Percentiles rank a stretch among this genome's conserved stretches.
phyloP scores from a whole-genome alignment of 2,329 filamentous ascomycete species.

The Sclerotinia trifoliorum region DNA sequence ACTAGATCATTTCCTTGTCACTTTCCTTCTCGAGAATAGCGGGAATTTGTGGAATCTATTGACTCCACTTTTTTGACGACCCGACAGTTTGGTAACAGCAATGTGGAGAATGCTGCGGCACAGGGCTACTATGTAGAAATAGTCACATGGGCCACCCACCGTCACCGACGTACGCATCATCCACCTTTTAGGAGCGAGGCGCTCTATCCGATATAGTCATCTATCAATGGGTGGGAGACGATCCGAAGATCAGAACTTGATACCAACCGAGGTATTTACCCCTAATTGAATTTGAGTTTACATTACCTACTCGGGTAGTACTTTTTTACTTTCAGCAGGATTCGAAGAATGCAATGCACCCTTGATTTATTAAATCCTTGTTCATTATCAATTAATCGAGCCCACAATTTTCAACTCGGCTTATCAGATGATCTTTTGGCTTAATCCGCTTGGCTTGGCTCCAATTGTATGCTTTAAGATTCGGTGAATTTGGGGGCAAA shows the following conservation, averaged over 20 bases:
- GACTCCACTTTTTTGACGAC: slow-evolving; percentile 13
- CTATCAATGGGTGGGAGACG: not conserved
- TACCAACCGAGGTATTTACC: not conserved
- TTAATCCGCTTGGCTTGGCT: not conserved
- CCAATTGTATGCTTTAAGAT: not conserved
- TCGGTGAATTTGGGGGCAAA: too few species aligned
- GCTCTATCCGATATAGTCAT: slow-evolving; percentile 2
- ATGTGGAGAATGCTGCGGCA: slow-evolving; percentile 11
- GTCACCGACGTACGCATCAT: not conserved
- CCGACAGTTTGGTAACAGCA: slow-evolving; percentile 10
- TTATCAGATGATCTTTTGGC: not conserved
- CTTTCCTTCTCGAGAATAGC: slow-evolving; percentile 13
- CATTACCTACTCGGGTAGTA: not conserved
- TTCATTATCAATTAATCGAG: not conserved
- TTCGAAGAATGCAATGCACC: not conserved
- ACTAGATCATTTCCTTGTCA: not conserved
- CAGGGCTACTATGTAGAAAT: slow-evolving; percentile 6
- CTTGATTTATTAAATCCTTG: not conserved
- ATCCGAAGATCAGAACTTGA: not conserved
- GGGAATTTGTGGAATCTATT: not conserved
- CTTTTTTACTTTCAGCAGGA: not conserved
- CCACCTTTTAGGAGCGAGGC: slow-evolving; percentile 7
- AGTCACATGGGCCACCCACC: slow-evolving; percentile 11
- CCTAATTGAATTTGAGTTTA: not conserved
- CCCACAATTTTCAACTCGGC: not conserved